These are phyloP conservation scores for Lachnellula hyalina DNA, from an alignment of 2,329 filamentous ascomycete species.

Conservation along the genomic window DNA sequence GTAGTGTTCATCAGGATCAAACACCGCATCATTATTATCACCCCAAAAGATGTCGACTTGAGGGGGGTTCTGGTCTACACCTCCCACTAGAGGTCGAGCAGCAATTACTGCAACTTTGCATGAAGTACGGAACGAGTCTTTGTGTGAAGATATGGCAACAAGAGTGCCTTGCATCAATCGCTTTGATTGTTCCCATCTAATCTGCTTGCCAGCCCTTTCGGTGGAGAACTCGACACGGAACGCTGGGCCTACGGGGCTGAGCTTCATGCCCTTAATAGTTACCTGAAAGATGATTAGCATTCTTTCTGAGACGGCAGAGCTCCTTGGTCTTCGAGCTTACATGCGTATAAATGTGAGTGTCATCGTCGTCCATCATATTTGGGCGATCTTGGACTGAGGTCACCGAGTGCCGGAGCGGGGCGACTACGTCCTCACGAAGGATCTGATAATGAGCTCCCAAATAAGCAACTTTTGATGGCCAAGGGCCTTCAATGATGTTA, in stretches of 20 bases:
- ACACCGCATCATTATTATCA: constrained; percentile 49
- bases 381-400: constrained; percentile 48
- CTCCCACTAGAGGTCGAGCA: constrained; percentile 56
- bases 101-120: constrained; percentile 70
- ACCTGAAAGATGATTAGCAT: constrained; percentile 43
- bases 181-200: constrained; percentile 56
- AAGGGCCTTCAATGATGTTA: constrained; percentile 54
- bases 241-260: constrained; percentile 57
- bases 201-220: constrained; percentile 55
- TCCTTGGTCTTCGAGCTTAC: constrained; percentile 37
- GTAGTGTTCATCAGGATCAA: constrained; percentile 58
- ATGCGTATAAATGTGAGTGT: constrained; percentile 64
- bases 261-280: constrained; percentile 58
- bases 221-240: constrained; percentile 68
- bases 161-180: constrained; percentile 49
- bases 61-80: constrained; percentile 60
- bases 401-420: constrained; percentile 64
- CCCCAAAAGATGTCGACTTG: constrained; percentile 73
- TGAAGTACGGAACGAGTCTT: constrained; percentile 57
- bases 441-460: constrained; percentile 70
- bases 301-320: not conserved
- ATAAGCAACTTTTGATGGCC: constrained; percentile 58
- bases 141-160: constrained; percentile 45
- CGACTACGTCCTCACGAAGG: constrained; percentile 67
- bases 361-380: constrained; percentile 49